Base-by-base conservation (phyloP, 2,329 filamentous ascomycete genomes). In the Fusarium sp. region DNA sequence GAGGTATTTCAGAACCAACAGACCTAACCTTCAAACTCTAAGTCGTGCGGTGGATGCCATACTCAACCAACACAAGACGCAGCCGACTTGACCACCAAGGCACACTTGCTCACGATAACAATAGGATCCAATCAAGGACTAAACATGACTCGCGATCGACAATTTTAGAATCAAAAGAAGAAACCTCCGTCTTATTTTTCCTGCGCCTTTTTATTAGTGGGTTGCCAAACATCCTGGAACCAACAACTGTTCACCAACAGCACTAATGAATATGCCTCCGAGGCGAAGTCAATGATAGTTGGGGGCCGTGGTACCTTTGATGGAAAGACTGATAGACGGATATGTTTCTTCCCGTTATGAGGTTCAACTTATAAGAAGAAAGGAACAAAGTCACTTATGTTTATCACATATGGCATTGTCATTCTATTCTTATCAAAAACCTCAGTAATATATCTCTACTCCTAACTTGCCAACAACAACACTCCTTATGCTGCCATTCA, bases 1-100 rank as follows among this genome's bases (percentile, higher is more conserved):
- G 32, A 51, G 45, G 17, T 44, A 63, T 39, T 42, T 50, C 30
- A 50, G 20, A 57, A 67, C 59, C 59, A 63, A 67, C 51, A 63
- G 38, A 28, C 14, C 24, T 32, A 39, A 24, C 14, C 18, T 45
- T 24, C 17, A 24, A 38, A 32, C 38, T 48, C 32, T 2, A 38
- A 54, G 50, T 35, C 24, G 7, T 24, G 12, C 10, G 8, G 58
- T 48, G 24, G 28, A 45, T 60, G 28, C 45, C 24, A 38, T 32
- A 14, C 17, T 50, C 36, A 64, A 26, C 45, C 62, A 59, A 44
- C 55, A 53, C 62, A 60, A n/a, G 42, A 26, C 38, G 44, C 20
- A 53, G 44, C 55, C 45, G 42, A 64, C 62, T 18, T n/a, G 38
- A 45, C 28, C 35, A 26, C 28, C 56, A 35, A 59, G 44, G 36